phyloP scores from a whole-genome alignment of 176 grass and related monocot species.

The Puccinellia tenuiflora region DNA sequence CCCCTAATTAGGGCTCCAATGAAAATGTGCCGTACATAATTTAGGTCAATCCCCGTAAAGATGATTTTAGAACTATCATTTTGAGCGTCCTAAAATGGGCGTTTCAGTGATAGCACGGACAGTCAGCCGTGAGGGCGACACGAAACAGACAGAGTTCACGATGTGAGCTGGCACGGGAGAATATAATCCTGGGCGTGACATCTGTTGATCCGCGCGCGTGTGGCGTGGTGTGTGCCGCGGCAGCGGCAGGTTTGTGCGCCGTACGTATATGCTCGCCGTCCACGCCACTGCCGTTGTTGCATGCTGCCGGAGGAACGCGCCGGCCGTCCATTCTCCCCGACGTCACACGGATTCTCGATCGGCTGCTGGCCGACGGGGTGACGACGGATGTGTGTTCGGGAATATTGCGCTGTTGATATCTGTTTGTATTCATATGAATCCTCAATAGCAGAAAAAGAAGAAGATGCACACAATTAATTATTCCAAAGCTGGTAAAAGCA shows the following conservation, averaged over 20 bases:
- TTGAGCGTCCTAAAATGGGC: not conserved
- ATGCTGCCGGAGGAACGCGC: not conserved
- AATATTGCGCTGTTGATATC: too few species aligned
- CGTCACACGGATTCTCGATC: not conserved
- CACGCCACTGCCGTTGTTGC: not conserved
- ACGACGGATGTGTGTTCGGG: too few species aligned
- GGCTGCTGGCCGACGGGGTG: not conserved
- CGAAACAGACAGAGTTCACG: not conserved
- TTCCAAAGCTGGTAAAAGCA: too few species aligned
- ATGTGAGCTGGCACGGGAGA: not conserved
- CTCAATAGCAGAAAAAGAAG: too few species aligned
- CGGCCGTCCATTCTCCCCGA: not conserved
- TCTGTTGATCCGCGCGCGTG: not conserved
- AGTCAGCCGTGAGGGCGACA: not conserved
- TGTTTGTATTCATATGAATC: too few species aligned
- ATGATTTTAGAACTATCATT: too few species aligned
- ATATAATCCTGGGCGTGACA: slow-evolving; percentile 32
- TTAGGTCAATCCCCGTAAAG: too few species aligned
- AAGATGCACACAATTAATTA: too few species aligned
- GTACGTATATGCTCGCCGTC: not conserved
- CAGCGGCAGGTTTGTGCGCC: not conserved
- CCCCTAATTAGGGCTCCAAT: too few species aligned
- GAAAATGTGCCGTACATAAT: too few species aligned
- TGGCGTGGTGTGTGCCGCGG: not conserved
- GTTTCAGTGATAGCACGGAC: not conserved